A percentile compares a stretch with the other conserved stretches of the same genome.
These are phyloP conservation scores for Imleria badia DNA, from an alignment of 768 basidiomycete genomes.

Conservation along the genomic window DNA sequence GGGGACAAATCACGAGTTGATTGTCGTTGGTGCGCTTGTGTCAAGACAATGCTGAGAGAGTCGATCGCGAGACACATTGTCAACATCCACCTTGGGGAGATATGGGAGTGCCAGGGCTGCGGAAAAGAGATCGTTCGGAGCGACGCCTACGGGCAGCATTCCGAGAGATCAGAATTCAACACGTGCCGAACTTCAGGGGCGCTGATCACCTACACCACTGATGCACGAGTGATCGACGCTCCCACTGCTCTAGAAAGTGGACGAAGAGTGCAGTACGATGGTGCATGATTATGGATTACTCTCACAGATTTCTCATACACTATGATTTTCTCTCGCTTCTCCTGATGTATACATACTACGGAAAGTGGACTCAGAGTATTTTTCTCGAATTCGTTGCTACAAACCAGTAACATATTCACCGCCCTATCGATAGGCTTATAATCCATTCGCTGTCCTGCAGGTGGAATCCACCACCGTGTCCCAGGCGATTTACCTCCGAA, in stretches of 20 bases:
- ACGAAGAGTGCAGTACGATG: not conserved
- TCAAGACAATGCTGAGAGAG: conserved; percentile 21
- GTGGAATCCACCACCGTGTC: too few relatives aligned
- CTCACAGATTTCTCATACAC: too few relatives aligned
- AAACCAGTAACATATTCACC: too few relatives aligned
- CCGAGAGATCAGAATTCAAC: not conserved
- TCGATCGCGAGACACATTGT: conserved; percentile 21
- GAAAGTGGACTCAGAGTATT: too few relatives aligned
- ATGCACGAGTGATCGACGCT: conserved; percentile 1
- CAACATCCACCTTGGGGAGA: conserved; percentile 14
- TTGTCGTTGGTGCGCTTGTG: conserved; percentile 18
- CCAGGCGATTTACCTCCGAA: too few relatives aligned
- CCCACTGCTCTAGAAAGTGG: conserved; percentile 4
- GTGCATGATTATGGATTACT: not conserved
- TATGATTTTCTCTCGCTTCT: too few relatives aligned
- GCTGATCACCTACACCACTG: conserved; percentile 8
- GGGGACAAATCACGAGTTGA: conserved; percentile 6
- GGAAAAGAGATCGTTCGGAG: conserved; percentile 7
- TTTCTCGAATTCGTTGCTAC: too few relatives aligned
- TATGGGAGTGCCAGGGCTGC: too few relatives aligned
- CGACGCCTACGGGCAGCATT: conserved; percentile 13
- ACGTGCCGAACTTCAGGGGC: conserved; percentile 7
- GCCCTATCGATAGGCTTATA: too few relatives aligned
- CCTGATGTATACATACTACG: too few relatives aligned
- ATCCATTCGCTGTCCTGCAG: too few relatives aligned